Evolutionary conservation across 1,284 basidiomycete genomes (phyloP).

Genomic region (Gymnopus androsaceus): DNA sequence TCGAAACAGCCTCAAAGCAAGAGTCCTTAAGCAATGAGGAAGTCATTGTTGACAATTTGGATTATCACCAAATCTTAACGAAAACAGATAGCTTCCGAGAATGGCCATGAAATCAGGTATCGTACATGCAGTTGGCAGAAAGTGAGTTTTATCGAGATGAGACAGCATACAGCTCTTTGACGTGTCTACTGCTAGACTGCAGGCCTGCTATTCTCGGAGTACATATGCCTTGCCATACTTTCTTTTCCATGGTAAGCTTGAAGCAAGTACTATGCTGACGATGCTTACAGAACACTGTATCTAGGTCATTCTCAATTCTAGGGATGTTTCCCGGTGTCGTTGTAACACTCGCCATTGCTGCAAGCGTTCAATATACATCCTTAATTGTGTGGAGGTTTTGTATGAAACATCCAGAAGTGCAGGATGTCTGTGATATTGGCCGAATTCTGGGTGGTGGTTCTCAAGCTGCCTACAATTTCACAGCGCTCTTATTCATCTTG

Average conservation of each 20-base stretch:
- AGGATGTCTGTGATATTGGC: constrained; percentile 66
- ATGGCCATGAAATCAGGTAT: no score
- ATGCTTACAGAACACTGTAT: neutral
- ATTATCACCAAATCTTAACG: no score
- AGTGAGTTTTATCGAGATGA: no score
- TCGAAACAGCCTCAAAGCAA: no score
- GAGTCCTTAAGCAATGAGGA: no score
- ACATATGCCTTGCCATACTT: constrained; percentile 51
- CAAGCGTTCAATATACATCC: constrained; percentile 40
- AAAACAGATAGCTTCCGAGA: no score
- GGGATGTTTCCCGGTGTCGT: constrained; percentile 52
- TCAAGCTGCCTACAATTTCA: constrained; percentile 47
- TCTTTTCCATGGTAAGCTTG: constrained; percentile 47
- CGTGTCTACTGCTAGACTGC: no score
- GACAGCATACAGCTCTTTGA: no score
- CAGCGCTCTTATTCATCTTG: constrained; percentile 47
- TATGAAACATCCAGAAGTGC: constrained; percentile 56
- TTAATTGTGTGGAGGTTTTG: constrained; percentile 59
- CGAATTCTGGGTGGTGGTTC: constrained; percentile 50
- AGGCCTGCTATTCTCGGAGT: constrained; percentile 46
- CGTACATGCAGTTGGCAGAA: no score
- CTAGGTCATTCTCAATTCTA: constrained; percentile 54
- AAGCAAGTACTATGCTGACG: neutral
- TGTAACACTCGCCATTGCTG: constrained; percentile 39
- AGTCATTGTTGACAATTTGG: no score